Conservation (phyloP, 495 filamentous ascomycete species). For the Copromyces sp. region DNA sequence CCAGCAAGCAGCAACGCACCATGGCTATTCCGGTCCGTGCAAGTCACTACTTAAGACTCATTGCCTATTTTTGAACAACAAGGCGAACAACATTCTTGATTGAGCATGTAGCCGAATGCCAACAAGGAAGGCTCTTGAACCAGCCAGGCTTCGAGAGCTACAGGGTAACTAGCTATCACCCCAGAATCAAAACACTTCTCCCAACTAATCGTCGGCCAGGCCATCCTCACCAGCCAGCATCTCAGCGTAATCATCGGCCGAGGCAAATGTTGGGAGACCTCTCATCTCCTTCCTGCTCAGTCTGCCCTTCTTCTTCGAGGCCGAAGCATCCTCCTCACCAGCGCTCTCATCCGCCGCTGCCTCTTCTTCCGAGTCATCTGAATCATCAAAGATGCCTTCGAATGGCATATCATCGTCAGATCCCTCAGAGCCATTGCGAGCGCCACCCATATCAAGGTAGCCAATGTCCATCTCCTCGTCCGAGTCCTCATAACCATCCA, state of each 20-base stretch:
- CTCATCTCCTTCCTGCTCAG: constrained; percentile 75
- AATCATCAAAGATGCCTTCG: constrained; percentile 33
- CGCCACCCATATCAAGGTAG: constrained; percentile 11
- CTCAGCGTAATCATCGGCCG: constrained; percentile 84
- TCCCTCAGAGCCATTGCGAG: constrained; percentile 32
- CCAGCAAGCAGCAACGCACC: neutral
- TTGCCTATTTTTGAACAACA: neutral
- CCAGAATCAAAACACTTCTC: neutral
- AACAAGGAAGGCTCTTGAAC: neutral
- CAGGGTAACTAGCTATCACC: neutral
- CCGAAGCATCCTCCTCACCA: constrained; percentile 13
- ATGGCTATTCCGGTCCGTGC: neutral
- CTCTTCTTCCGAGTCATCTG: constrained; percentile 22
- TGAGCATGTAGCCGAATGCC: neutral
- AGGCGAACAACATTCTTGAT: neutral
- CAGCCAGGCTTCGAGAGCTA: neutral
- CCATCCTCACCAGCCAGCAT: constrained; percentile 67
- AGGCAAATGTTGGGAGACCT: constrained; percentile 83
- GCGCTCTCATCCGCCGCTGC: constrained; percentile 23
- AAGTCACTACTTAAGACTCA: neutral
- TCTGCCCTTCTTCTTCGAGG: constrained; percentile 37
- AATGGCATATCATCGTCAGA: constrained; percentile 33
- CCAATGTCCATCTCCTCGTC: constrained; percentile 38
- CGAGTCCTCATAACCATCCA: constrained; percentile 36
- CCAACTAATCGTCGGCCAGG: constrained; percentile 12